These are phyloP conservation scores for Trichoderma brevicompactum DNA, from an alignment of 2,329 filamentous ascomycete species.

Conservation along the genomic window DNA sequence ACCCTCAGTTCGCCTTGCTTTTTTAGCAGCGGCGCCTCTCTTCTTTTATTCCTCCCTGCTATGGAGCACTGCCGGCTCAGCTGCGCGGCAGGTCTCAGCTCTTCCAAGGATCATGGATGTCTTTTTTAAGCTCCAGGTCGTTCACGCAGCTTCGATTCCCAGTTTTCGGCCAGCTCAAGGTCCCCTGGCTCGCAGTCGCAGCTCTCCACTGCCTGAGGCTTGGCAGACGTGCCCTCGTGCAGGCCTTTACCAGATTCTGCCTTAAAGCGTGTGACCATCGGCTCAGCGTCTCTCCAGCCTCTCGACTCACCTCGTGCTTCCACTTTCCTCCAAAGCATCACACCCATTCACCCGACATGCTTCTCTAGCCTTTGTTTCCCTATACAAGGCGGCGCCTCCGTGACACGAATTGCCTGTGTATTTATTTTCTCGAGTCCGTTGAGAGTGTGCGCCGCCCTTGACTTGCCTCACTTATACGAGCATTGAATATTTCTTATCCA, in stretches of 20 bases:
- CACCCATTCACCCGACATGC: conserved; percentile 13
- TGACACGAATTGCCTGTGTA: background rate
- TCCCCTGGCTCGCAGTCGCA: background rate
- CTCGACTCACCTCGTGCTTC: conserved; percentile 23
- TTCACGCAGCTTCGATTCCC: background rate
- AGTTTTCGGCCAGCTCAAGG: background rate
- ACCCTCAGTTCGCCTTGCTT: background rate
- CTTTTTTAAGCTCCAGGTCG: background rate
- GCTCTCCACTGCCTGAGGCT: conserved; percentile 19
- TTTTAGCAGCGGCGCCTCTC: conserved; percentile 19
- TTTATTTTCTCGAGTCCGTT: background rate
- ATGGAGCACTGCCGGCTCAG: conserved; percentile 9
- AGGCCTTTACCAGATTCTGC: conserved; percentile 16
- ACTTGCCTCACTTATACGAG: background rate
- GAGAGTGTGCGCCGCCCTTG: background rate
- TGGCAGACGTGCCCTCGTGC: conserved; percentile 11
- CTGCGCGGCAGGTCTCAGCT: conserved; percentile 4
- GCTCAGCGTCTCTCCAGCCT: conserved; percentile 24
- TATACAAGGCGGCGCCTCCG: conserved; percentile 9
- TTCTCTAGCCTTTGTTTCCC: conserved; percentile 2
- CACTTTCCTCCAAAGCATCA: conserved; percentile 5
- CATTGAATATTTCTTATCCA: background rate
- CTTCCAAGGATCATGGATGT: background rate
- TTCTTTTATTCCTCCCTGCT: background rate
- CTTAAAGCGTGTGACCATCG: conserved; percentile 25